Conservation (phyloP, 805 yeast species). For the Schwanniomyces vanrijiae region DNA sequence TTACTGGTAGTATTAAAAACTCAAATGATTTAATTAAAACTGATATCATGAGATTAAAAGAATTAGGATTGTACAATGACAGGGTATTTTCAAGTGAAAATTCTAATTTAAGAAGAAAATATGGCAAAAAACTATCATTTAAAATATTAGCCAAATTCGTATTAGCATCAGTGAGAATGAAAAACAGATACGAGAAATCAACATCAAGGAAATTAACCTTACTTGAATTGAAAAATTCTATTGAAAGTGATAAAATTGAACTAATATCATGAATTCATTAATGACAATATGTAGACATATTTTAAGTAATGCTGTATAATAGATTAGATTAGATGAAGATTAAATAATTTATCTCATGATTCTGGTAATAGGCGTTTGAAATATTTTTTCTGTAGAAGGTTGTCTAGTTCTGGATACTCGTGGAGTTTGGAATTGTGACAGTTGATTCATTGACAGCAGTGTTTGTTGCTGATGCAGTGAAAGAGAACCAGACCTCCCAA, state of each 20-base stretch:
- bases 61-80: conserved; percentile 35
- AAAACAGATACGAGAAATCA: conserved; percentile 26
- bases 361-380: conserved; percentile 43
- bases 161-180: conserved; percentile 34
- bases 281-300: neutral
- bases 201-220: conserved; percentile 24
- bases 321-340: neutral
- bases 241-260: conserved; percentile 26
- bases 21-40: conserved; percentile 23
- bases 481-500: conserved; percentile 8
- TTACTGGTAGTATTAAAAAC: conserved; percentile 26
- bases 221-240: conserved; percentile 27
- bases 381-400: conserved; percentile 35
- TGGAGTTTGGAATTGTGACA: conserved; percentile 35
- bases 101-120: conserved; percentile 15
- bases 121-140: conserved; percentile 20
- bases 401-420: conserved; percentile 38
- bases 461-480: neutral
- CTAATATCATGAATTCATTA: conserved; percentile 4
- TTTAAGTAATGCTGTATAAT: conserved; percentile 3
- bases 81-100: conserved; percentile 4
- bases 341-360: conserved; percentile 22
- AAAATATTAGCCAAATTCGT: conserved; percentile 37
- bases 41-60: conserved; percentile 28
- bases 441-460: conserved; percentile 1